Evolutionary conservation across 225 moss, liverwort and hornwort species (phyloP), one percentile per base, ranked within the genome.

Genomic region (Lunularia cruciata): DNA sequence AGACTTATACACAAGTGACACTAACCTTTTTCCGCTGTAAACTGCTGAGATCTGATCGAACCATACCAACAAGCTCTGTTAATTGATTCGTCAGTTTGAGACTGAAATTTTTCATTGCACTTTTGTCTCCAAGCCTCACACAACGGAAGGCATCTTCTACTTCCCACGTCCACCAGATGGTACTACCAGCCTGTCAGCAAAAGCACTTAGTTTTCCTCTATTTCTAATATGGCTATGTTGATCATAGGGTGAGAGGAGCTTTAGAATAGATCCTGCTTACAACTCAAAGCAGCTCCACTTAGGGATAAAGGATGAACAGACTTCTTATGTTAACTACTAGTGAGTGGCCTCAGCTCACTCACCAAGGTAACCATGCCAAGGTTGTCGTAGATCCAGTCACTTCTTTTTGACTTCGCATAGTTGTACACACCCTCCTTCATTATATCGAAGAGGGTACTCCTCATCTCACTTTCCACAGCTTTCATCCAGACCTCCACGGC

Each of bases 141-240:
- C 83, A 78, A 16, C 60, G 60, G 3, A 94, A 94, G 2, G 86
- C 91, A 80, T 94, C 89, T 55, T 94, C 91, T 13, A 94, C 93
- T 75, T 94, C 93, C 93, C 93, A 94, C 45, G 93, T 94, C 91
- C 93, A 94, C 93, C 93, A 94, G 69, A 94, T 87, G 58, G 88
- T 90, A 71, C 93, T 94, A 72, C 89, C 89, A 62, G 87, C 93
- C 88, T 90, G 40, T 35, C 39, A 6, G n/a, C n/a, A 20, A 25
- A 71, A 40, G 31, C 57, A 34, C 2, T 26, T 54, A 54, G 26
- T 27, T n/a, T n/a, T n/a, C n/a, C n/a, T n/a, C n/a, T n/a, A n/a
- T n/a, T n/a, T n/a, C n/a, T n/a, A n/a, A n/a, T n/a, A n/a, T n/a
- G n/a, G n/a, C n/a, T n/a, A n/a, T n/a, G n/a, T n/a, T n/a, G n/a